Base-by-base conservation (phyloP, 352 stramenopile genomes). In the Phytopythium delawarense region DNA sequence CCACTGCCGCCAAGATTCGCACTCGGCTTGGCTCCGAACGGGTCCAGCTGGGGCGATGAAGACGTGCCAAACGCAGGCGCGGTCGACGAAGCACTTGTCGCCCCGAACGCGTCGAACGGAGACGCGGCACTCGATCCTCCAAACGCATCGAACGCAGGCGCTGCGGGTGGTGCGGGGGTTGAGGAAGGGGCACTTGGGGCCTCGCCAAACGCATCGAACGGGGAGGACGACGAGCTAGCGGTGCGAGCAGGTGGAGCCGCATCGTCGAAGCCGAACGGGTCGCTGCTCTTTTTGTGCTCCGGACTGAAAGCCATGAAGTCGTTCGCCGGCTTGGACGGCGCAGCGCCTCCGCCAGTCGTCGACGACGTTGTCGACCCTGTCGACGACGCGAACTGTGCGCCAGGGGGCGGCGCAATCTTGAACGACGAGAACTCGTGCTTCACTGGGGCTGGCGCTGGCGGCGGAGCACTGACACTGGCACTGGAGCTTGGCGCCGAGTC, bases 291-390 rank as follows among this genome's bases (percentile, higher is more conserved):
- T 48, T 77, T 78, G 32, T 66, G 59, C n/a, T 64, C 66, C 11
- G 84, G 71, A 40, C 79, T 88, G 37, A 90, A 79, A 35, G 78
- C 83, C 67, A 94, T 78, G 23, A 92, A 84, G 69, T 91, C 80
- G 59, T 77, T 86, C 53, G 69, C 57, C 20, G 61, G 50, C 15
- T 75, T 68, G 2, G 64, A 50, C 1, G 64, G 23, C 4, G 57
- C 20, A 53, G 46, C 59, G 54, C 56, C 53, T 66, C 49, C 21
- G 1, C 59, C 44, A 54, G 63, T 35, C 7, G 37, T 35, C 18
- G 70, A 35, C 30, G 61, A 28, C 15, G 61, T 39, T n/a, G 50
- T 69, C 23, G 57, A 63, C 7, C 64, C 59, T 1, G 37, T 70
- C 30, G 72, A 64, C 13, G 74, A 70, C 35, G 71, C 69, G 53